phyloP scores from a whole-genome alignment of 1,284 basidiomycete genomes.

The Austroboletus novae-zelandiae region DNA sequence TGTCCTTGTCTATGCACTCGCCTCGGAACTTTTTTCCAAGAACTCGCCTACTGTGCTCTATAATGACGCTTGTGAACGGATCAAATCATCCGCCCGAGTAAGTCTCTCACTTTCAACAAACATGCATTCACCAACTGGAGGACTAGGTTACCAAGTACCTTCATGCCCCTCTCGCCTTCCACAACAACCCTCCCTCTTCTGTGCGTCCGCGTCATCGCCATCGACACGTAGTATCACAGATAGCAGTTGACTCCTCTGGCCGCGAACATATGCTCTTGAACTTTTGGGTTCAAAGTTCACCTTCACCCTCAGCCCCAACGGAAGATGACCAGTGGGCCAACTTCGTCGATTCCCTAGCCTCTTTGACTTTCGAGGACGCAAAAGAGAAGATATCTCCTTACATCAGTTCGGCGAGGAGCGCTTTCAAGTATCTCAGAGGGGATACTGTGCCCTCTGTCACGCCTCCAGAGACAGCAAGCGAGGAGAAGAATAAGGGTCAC shows the following conservation, averaged over 20 bases:
- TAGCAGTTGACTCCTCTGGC: constrained; percentile 65
- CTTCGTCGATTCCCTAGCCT: constrained; percentile 37
- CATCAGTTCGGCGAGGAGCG: constrained; percentile 47
- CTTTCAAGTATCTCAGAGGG: constrained; percentile 71
- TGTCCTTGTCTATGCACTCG: constrained; percentile 81
- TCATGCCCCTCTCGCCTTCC: constrained; percentile 63
- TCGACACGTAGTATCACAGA: constrained; percentile 71
- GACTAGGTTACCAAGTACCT: constrained; percentile 64
- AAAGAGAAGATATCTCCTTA: constrained; percentile 34
- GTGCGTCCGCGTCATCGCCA: constrained; percentile 75
- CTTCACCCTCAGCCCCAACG: constrained; percentile 31
- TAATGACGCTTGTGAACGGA: constrained; percentile 80
- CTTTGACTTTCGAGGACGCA: constrained; percentile 55
- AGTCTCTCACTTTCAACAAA: constrained; percentile 19
- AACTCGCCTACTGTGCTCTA: constrained; percentile 93
- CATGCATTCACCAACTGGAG: neutral
- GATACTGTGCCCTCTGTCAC: constrained; percentile 42
- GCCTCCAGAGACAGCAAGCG: constrained; percentile 17
- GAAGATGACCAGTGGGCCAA: constrained; percentile 27
- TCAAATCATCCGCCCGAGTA: constrained; percentile 73
- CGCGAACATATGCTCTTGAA: constrained; percentile 79
- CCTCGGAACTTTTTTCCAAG: constrained; percentile 86
- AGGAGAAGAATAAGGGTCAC: constrained; percentile 31
- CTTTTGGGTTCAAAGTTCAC: constrained; percentile 68
- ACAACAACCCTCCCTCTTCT: constrained; percentile 72